Percentiles rank a stretch among this genome's conserved stretches.
phyloP scores from a whole-genome alignment of 192 early-diverging fungal genomes.

The Coemansia sp. region DNA sequence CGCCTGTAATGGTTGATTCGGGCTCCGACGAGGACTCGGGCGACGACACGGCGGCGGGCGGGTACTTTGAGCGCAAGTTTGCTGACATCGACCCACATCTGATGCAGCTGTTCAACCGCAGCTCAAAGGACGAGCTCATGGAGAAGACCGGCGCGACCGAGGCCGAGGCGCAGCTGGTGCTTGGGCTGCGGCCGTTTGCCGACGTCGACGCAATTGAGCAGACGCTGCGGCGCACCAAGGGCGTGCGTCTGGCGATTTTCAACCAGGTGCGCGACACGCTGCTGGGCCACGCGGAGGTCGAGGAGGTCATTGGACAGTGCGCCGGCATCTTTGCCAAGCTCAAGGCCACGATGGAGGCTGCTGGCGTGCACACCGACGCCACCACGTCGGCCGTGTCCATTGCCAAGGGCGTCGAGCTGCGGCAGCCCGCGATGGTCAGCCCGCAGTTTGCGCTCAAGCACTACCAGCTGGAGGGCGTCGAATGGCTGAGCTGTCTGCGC shows the following conservation, averaged over 20 bases:
- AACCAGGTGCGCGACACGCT: constrained; percentile 46
- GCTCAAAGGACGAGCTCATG: constrained; percentile 21
- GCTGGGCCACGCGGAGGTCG: constrained; percentile 47
- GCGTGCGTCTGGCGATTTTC: constrained; percentile 59
- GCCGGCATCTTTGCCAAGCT: constrained; percentile 37
- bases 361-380: constrained; percentile 35
- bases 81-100: constrained; percentile 34
- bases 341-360: constrained; percentile 23
- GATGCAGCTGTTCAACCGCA: constrained; percentile 35
- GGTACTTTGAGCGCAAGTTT: constrained; percentile 21
- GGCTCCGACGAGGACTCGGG: constrained; percentile 25
- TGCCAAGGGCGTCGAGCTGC: constrained; percentile 21
- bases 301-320: constrained; percentile 49
- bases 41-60: constrained; percentile 1
- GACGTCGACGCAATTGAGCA: constrained; percentile 53
- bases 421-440: constrained; percentile 62
- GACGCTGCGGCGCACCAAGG: constrained; percentile 51
- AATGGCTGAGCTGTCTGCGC: constrained; percentile 78
- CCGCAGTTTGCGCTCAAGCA: constrained; percentile 62
- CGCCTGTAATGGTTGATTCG: background rate
- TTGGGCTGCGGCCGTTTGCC: constrained; percentile 55
- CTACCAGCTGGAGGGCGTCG: constrained; percentile 86
- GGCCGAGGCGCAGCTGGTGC: constrained; percentile 41
- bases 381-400: constrained; percentile 44
- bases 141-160: constrained; percentile 31